These are phyloP conservation scores for Schoenoplectus triqueter DNA, from an alignment of 202 grass and related monocot species.

Conservation along the genomic window DNA sequence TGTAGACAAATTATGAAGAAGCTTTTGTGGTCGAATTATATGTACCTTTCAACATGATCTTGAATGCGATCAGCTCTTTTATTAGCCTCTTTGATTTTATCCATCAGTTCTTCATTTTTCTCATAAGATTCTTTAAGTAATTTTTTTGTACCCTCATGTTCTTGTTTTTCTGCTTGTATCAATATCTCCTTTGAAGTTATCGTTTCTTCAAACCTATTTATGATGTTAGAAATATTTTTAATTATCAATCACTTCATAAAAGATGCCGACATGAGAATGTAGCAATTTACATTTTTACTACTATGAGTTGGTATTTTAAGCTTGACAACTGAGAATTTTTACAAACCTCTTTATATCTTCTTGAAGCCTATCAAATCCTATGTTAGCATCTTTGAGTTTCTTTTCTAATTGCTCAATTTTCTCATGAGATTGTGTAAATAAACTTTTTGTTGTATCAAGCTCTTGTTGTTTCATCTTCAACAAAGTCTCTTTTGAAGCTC, in stretches of 20 bases:
- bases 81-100: conserved; percentile 54
- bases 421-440: conserved; percentile 56
- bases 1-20: conserved; percentile 32
- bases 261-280: conserved; percentile 2
- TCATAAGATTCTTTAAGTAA: conserved; percentile 55
- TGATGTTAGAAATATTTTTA: conserved; percentile 44
- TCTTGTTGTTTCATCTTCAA: conserved; percentile 73
- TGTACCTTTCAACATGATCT: conserved; percentile 59
- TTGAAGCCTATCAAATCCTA: conserved; percentile 63
- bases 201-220: conserved; percentile 67
- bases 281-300: background rate
- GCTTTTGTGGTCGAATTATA: conserved; percentile 29
- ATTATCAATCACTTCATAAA: conserved; percentile 37
- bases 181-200: conserved; percentile 58
- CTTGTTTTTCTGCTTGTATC: conserved; percentile 58
- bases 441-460: conserved; percentile 56
- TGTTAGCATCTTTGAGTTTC: conserved; percentile 61
- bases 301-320: conserved; percentile 36
- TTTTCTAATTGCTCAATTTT: conserved; percentile 68
- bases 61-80: conserved; percentile 52
- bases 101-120: conserved; percentile 55
- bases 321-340: conserved; percentile 1
- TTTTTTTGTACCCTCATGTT: conserved; percentile 61
- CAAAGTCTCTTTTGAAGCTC: conserved; percentile 56
- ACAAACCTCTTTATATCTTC: conserved; percentile 62